Evolutionary conservation across 2,329 filamentous ascomycete species (phyloP).

Genomic region (Eutypella sp.): DNA sequence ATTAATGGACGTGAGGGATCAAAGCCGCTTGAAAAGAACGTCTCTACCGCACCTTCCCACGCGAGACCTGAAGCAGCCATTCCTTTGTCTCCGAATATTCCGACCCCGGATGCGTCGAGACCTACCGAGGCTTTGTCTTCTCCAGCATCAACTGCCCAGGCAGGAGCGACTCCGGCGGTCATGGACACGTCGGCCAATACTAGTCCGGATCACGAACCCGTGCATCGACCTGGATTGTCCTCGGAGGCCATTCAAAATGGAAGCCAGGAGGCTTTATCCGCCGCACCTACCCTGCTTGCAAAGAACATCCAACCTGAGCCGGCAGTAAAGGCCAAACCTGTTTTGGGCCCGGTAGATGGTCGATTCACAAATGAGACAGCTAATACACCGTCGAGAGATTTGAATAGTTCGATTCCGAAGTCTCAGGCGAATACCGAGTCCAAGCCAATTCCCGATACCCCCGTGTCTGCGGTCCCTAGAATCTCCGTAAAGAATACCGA

Average conservation of each 20-base stretch:
- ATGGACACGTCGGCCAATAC: conserved; percentile 68
- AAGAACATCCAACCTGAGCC: conserved; percentile 12
- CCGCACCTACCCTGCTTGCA: conserved; percentile 13
- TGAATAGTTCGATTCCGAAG: neutral
- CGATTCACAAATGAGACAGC: conserved; percentile 1
- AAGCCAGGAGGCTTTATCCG: conserved; percentile 24
- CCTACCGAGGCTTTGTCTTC: conserved; percentile 46
- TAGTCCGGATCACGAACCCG: conserved; percentile 65
- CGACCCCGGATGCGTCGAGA: conserved; percentile 31
- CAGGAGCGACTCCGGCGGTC: conserved; percentile 65
- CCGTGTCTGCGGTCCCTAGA: neutral
- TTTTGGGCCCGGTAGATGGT: conserved; percentile 12
- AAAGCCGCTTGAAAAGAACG: conserved; percentile 7
- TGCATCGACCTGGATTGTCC: no score
- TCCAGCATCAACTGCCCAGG: conserved; percentile 65
- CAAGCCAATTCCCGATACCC: neutral
- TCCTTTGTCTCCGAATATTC: conserved; percentile 29
- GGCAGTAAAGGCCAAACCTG: neutral
- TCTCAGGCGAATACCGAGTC: neutral
- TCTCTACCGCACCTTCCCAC: conserved; percentile 8
- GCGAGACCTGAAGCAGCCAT: conserved; percentile 13
- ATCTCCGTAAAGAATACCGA: neutral
- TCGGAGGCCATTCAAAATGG: no score
- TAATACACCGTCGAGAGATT: neutral
- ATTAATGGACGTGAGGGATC: conserved; percentile 3